Evolutionary conservation across 306 rosid genomes (phyloP), one percentile per base, ranked within the genome.

Genomic region (Dalbergia cultrata): DNA sequence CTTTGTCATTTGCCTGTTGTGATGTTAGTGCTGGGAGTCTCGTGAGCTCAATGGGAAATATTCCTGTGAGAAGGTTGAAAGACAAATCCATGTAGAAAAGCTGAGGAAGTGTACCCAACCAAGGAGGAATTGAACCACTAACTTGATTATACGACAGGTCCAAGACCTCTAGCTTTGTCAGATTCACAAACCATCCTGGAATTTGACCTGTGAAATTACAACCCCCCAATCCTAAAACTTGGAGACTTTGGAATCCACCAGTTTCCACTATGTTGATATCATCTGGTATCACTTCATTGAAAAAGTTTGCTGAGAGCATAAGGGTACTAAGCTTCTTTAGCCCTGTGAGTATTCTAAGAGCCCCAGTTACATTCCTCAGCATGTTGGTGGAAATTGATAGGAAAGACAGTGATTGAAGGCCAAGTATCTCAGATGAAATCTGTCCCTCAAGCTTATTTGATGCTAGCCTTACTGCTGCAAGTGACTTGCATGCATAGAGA

Each of bases 51-150:
- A 34, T 21, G 17, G 99, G 99, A 80, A 95, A 84, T 34, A 45
- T 76, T 62, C 98, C 98, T 0, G 85, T 73, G 58, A 95, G 82
- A 4, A 0, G 56, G 82, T 95, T 95, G 78, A 45, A 45, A 49
- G 95, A 86, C 94, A 95, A 81, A 80, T 95, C 99, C 21, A 91
- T 10, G 87, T 95, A 93, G 88, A 95, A 95, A 73, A 95, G 92
- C 70, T 76, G 89, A 21, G 89, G 87, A 57, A 95, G 86, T 78
- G 44, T 63, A 50, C 90, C 92, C 50, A 95, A 86, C 98, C 93
- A 90, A 69, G 86, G 72, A 50, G 99, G 98, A 76, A 93, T 88
- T 13, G 92, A 31, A 73, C 98, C 98, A 6, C 81, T 81, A 17
- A 95, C 13, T 2, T 6, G 63, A 79, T 95, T 95, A 62, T 35